Conservation (phyloP, 225 moss, liverwort and hornwort genomes). For the Marchantia paleacea region DNA sequence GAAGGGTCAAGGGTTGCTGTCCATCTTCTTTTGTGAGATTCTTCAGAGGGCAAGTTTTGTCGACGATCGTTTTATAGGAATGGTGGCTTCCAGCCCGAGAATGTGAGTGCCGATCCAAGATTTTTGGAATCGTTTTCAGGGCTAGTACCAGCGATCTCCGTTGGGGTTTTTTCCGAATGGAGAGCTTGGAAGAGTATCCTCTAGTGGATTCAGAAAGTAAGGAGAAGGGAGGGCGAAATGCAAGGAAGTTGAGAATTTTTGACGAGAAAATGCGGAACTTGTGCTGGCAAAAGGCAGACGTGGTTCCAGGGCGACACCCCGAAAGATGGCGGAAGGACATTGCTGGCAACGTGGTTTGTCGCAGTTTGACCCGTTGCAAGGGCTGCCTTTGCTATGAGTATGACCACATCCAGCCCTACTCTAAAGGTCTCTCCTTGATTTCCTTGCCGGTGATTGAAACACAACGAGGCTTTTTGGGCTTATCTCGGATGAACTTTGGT, state of each 20-base stretch:
- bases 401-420: conserved; percentile 87
- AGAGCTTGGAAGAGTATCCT: conserved; percentile 34
- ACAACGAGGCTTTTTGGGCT: neutral
- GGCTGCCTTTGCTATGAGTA: conserved; percentile 97
- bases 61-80: neutral
- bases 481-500: neutral
- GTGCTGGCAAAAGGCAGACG: conserved; percentile 92
- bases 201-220: conserved; percentile 19
- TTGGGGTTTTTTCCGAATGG: conserved; percentile 11
- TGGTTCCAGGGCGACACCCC: conserved; percentile 73
- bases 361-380: conserved; percentile 77
- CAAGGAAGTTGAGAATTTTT: conserved; percentile 62
- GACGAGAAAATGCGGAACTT: conserved; percentile 72
- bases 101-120: neutral
- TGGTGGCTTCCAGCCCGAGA: neutral
- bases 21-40: too few species aligned
- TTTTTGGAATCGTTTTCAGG: neutral
- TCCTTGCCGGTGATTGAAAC: neutral
- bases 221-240: conserved; percentile 38
- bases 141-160: neutral
- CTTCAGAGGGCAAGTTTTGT: too few species aligned
- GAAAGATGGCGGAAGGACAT: conserved; percentile 88
- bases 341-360: conserved; percentile 76
- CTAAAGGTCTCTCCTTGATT: conserved; percentile 63
- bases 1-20: too few species aligned